Conservation (phyloP, 352 stramenopile species). For the Thalassiosira livingstoniorum region DNA sequence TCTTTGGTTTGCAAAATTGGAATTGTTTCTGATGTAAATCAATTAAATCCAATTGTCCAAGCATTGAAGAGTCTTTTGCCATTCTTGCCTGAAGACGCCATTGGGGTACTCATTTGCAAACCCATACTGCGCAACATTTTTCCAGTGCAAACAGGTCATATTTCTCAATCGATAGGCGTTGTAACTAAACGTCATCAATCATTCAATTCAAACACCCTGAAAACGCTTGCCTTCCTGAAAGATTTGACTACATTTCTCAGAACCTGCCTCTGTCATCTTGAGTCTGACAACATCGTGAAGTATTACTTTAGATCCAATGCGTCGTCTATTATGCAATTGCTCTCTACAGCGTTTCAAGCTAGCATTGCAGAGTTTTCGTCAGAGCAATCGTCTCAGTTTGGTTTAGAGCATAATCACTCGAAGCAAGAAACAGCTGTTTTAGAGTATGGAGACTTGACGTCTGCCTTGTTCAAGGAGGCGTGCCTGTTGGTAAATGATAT, state of each 20-base stretch:
- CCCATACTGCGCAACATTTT: constrained; percentile 39
- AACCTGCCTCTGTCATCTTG: constrained; percentile 35
- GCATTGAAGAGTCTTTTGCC: constrained; percentile 36
- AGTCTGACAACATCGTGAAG: constrained; percentile 36
- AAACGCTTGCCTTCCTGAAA: constrained; percentile 16
- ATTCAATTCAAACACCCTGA: not conserved
- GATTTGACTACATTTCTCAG: constrained; percentile 40
- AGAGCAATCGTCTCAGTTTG: constrained; percentile 1
- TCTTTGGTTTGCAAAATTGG: constrained; percentile 31
- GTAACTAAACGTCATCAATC: not conserved
- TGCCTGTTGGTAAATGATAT: constrained; percentile 30
- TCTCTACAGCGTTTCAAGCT: constrained; percentile 22
- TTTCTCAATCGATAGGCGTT: not conserved
- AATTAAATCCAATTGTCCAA: constrained; percentile 26
- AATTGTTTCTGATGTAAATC: constrained; percentile 11
- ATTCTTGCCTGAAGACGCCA: constrained; percentile 35
- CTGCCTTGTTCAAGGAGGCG: constrained; percentile 8
- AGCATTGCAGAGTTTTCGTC: constrained; percentile 4
- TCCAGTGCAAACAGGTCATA: constrained; percentile 15
- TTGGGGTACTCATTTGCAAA: constrained; percentile 49
- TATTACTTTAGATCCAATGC: constrained; percentile 43
- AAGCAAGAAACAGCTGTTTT: not conserved
- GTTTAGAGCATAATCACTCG: no score
- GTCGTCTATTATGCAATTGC: constrained; percentile 6
- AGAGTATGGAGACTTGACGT: not conserved